Evolutionary conservation across 2,329 filamentous ascomycete species (phyloP), one percentile per base, ranked within the genome.

Genomic region (Didymella exigua): DNA sequence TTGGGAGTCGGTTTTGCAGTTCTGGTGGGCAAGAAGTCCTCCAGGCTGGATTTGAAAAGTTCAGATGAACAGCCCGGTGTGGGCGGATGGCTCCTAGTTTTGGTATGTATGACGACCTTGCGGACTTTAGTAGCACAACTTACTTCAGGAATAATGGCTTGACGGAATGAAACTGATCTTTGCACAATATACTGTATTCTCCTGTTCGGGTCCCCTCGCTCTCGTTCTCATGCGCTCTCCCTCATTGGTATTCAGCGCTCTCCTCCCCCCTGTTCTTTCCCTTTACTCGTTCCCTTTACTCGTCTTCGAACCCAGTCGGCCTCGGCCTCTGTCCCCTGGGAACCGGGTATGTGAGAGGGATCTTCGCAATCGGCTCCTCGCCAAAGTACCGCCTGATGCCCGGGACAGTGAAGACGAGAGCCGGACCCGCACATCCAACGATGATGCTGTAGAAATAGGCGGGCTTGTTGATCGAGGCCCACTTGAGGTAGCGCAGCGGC

Each of bases 261-360:
- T 52, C 38, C 33, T 31, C 40, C 11, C n/a, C 16, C 11, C 44
- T 24, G 9, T 48, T 27, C 27, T 30, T 19, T 18, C 30, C 34
- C 31, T 4, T 26, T 33, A 6, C 3, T 40, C 36, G 30, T 21
- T 44, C 24, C 27, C 13, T 43, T 55, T 66, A 67, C 60, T 70
- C 63, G 60, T 81, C 79, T 57, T 81, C 79, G 59, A 77, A 81
- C 23, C 79, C 79, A 18, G 71, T 66, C 16, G 77, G 78, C 60
- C 75, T 73, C 48, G 76, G 72, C 51, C 79, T 68, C 40, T 76
- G 76, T 48, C 79, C 79, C 63, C 76, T 78, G 18, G 79, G 79
- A 64, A 81, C 85, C 57, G 95, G 95, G 82, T 98, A 99, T 74
- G 92, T 96, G 76, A 93, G 79, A 27, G 95, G 95, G 62, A 98